Conservation (phyloP, 495 filamentous ascomycete genomes). For the Bathelium albidoporum region DNA sequence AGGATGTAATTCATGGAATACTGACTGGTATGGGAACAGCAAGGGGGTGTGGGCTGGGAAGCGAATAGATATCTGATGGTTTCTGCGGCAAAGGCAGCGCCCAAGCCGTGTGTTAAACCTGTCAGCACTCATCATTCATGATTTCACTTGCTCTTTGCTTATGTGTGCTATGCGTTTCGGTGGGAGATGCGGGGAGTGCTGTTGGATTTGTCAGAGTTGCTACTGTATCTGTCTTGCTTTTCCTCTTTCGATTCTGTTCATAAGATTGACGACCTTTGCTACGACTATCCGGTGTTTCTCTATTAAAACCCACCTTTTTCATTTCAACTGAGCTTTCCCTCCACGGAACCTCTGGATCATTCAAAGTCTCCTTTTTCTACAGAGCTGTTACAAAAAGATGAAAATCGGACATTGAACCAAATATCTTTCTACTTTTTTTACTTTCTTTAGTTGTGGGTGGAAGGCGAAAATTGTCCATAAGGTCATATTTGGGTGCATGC, state of each 20-base stretch:
- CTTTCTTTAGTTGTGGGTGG: background rate
- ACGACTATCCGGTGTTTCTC: background rate
- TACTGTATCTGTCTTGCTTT: background rate
- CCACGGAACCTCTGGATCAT: background rate
- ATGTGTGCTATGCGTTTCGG: background rate
- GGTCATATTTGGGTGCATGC: background rate
- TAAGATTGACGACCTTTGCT: constrained; percentile 1
- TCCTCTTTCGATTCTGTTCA: background rate
- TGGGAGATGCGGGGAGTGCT: background rate
- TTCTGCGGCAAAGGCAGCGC: background rate
- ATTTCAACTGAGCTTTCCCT: background rate
- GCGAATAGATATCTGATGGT: background rate
- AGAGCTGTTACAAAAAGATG: background rate
- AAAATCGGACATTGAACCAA: background rate
- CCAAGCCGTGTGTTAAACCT: background rate
- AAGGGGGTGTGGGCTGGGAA: background rate
- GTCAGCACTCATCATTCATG: constrained; percentile 2
- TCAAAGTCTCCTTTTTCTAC: background rate
- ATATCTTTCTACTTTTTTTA: background rate
- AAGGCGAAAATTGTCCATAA: background rate
- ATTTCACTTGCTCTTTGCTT: background rate
- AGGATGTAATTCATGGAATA: background rate
- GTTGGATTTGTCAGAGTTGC: background rate
- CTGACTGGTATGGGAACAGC: background rate
- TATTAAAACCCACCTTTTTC: background rate